A percentile compares a stretch with the other conserved stretches of the same genome.
Evolutionary conservation across 2,329 filamentous ascomycete genomes (phyloP).

Genomic region (Trichoderma simmonsii): DNA sequence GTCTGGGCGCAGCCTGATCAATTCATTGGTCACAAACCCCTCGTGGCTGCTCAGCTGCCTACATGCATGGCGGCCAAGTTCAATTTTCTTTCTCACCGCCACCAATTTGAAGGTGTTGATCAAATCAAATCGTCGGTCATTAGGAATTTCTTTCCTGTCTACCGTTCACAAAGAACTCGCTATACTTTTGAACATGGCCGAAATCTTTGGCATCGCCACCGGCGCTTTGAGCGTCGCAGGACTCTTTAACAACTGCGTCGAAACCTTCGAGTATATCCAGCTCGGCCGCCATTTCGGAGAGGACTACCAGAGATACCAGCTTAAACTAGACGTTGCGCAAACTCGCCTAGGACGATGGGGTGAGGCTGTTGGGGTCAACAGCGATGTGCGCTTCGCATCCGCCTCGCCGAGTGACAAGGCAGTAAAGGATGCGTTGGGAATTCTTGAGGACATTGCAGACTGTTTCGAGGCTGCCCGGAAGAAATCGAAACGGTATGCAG

Average conservation of each 20-base stretch:
- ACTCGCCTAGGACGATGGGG: neutral
- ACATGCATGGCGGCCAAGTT: too few relatives aligned
- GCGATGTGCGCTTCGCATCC: neutral
- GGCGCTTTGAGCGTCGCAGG: neutral
- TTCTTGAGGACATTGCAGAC: neutral
- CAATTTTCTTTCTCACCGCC: too few relatives aligned
- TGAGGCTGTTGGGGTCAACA: neutral
- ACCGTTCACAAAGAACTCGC: too few relatives aligned
- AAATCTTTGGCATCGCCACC: neutral
- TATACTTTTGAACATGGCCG: neutral
- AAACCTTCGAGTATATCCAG: neutral
- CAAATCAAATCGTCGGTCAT: too few relatives aligned
- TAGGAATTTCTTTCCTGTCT: too few relatives aligned
- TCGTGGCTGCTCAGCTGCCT: too few relatives aligned
- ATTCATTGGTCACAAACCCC: too few relatives aligned
- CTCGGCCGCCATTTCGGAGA: neutral
- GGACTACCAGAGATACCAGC: neutral
- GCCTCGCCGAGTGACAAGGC: neutral
- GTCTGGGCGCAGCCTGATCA: too few relatives aligned
- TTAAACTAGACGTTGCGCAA: neutral
- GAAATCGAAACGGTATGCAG: neutral
- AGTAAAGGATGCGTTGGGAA: neutral
- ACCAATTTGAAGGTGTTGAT: too few relatives aligned
- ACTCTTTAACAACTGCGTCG: neutral
- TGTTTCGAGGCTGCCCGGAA: neutral